Base-by-base conservation (phyloP, 1,139 yeast genomes). In the Blastobotrys persicus region DNA sequence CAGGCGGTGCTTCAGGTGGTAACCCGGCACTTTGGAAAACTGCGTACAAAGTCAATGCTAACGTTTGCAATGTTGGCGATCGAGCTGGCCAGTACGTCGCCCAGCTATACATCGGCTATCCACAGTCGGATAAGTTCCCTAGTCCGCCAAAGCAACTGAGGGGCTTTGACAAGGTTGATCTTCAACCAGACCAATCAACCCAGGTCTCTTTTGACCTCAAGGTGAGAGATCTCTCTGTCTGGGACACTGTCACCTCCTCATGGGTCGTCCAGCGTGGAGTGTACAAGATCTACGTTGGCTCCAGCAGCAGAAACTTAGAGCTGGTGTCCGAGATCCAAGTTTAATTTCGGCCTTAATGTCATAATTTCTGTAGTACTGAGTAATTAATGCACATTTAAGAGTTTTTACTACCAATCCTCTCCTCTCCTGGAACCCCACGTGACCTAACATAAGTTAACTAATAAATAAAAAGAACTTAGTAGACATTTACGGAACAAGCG, bases 181-280 rank as follows among this genome's bases (percentile, higher is more conserved):
- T 80, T 42, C 71, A 69, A n/a, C 70, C 78, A 11, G 80, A 79
- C 0, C 68, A 69, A 42, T 55, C 71, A 1, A 66, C 66, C 2
- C 61, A 62, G 16, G 70, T 79, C 11, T 61, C 59, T 23, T 81
- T 81, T 59, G 73, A 74, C 45, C 66, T 82, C 20, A 64, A 72
- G 51, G 75, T 78, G 56, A 71, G 84, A 52, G 86, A 82, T 61
- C 66, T 82, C 58, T 74, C 82, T 52, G 68, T 76, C 31, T 82
- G 86, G 86, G 85, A 81, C 61, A 69, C 77, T 0, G 71, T 62
- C 31, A 71, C 75, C 13, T 84, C 80, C 61, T 78, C 80, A 49
- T 82, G 88, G 87, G 69, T 78, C 31, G 75, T 81, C 35, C 81
- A 76, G 56, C 74, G 78, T 3, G 87, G 87, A 3, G 71, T 75